phyloP scores from a whole-genome alignment of 2,329 filamentous ascomycete species.

The Monosporascus sp. region DNA sequence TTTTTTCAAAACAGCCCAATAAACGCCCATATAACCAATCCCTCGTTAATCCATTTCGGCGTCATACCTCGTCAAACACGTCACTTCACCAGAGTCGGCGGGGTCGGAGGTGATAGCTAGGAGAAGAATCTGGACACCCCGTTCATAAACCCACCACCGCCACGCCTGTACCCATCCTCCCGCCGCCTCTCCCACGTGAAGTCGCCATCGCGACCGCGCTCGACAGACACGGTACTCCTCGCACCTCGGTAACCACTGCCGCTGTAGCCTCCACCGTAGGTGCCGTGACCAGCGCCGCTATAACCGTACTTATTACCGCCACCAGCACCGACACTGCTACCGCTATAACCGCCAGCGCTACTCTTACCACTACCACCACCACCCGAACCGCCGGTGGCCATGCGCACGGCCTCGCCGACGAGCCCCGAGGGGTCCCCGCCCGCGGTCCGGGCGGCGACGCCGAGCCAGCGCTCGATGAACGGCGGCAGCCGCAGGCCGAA shows the following conservation, averaged over 20 bases:
- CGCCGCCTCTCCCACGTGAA: conserved; percentile 34
- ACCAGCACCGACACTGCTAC: not conserved
- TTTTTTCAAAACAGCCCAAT: not conserved
- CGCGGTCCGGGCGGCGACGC: conserved; percentile 44
- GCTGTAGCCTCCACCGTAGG: too few species aligned
- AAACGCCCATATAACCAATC: conserved; percentile 1
- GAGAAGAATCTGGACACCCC: conserved; percentile 39
- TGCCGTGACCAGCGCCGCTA: not conserved
- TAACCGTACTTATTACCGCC: not conserved
- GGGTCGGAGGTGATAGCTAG: conserved; percentile 12
- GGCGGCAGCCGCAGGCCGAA: conserved; percentile 75
- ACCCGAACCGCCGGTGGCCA: conserved; percentile 35
- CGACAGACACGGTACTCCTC: conserved; percentile 22
- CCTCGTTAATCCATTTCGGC: not conserved
- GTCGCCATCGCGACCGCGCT: conserved; percentile 27
- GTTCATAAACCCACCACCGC: conserved; percentile 27
- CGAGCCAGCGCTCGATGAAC: conserved; percentile 53
- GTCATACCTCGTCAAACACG: too few species aligned
- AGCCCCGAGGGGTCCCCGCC: conserved; percentile 43
- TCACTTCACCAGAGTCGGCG: too few species aligned
- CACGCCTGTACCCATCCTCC: conserved; percentile 28
- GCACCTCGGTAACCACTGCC: conserved; percentile 19
- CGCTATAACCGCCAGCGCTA: conserved; percentile 1
- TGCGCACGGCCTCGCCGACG: conserved; percentile 49
- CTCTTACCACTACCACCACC: conserved; percentile 16